Evolutionary conservation across 2,329 filamentous ascomycete genomes (phyloP), one percentile per base, ranked within the genome.

Genomic region (Venturia nashicola): DNA sequence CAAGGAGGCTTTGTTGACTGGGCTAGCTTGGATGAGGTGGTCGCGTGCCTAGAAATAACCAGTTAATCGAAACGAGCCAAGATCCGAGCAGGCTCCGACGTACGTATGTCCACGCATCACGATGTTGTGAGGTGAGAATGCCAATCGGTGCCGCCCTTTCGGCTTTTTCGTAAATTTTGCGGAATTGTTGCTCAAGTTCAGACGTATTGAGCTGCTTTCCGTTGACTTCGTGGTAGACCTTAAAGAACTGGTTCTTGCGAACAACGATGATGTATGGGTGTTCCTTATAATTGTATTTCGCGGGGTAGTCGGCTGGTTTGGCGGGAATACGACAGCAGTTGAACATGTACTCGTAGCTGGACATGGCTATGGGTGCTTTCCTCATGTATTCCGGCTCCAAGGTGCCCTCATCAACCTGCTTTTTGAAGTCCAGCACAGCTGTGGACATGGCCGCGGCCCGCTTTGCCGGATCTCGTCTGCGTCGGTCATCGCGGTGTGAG

Each of bases 311-410:
- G 42, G 86, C 83, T 14, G 90, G 89, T 71, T 87, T 88, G 63
- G 89, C 88, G 39, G 93, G 88, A 48, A 97, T 86, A 69, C 94
- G 88, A 76, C 85, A 89, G 76, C 85, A 86, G 78, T 99, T 97
- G 84, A 99, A 99, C 94, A 99, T 99, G 84, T 87, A 97, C 79
- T 96, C 82, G 81, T 97, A 97, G 73, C 90, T 94, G 81, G 91
- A 91, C 94, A 99, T 99, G 76, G 92, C 94, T 73, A 97, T 93
- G 66, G 94, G 94, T 65, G 95, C 83, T 78, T 91, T 92, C 81
- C 95, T 95, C 91, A 99, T 96, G 79, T 97, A 97, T 78, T 99
- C 94, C 32, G 94, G 94, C 80, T 99, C 94, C 62, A 99, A 81
- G 8, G 85, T 86, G 68, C 87, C 86, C 54, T 76, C 75, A 73